Evolutionary conservation across 2,329 filamentous ascomycete genomes (phyloP).

Genomic region (Fusarium begoniae): DNA sequence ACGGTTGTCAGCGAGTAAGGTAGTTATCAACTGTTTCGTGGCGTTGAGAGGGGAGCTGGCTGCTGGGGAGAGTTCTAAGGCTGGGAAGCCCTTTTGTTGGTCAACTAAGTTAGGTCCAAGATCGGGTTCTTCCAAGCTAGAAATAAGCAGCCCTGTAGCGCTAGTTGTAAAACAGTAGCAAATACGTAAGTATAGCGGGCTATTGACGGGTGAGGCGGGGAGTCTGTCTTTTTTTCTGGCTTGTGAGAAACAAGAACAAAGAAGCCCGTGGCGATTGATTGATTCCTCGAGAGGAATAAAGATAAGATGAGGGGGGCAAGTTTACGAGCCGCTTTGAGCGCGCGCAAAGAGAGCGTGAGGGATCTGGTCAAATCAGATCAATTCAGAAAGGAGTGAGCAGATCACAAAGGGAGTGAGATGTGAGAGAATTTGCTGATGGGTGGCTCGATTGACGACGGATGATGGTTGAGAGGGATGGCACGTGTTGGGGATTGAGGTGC

Average conservation of each 20-base stretch:
- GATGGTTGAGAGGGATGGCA: conserved; percentile 43
- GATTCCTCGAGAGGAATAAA: not conserved
- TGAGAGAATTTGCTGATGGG: conserved; percentile 27
- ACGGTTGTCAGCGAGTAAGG: not conserved
- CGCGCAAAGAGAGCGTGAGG: conserved; percentile 14
- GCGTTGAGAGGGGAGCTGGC: conserved; percentile 40
- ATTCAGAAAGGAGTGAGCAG: not conserved
- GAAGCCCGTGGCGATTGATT: not conserved
- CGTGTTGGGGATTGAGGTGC: conserved; percentile 43
- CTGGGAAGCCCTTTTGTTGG: conserved; percentile 37
- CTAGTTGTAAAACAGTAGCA: conserved; percentile 9
- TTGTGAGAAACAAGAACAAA: not conserved
- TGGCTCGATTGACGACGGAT: conserved; percentile 38
- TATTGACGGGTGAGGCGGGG: conserved; percentile 15
- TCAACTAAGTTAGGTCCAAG: conserved; percentile 19
- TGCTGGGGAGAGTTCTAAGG: not conserved
- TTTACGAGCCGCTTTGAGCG: not conserved
- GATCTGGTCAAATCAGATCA: conserved; percentile 4
- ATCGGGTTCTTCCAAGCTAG: conserved; percentile 24
- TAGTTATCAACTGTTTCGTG: conserved; percentile 30
- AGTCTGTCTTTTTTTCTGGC: not conserved
- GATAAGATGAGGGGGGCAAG: conserved; percentile 2
- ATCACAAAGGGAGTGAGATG: conserved; percentile 20
- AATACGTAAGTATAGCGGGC: conserved; percentile 18
- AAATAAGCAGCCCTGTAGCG: conserved; percentile 35